Evolutionary conservation across 768 basidiomycete species (phyloP).

Genomic region (Amylocystis lapponica): DNA sequence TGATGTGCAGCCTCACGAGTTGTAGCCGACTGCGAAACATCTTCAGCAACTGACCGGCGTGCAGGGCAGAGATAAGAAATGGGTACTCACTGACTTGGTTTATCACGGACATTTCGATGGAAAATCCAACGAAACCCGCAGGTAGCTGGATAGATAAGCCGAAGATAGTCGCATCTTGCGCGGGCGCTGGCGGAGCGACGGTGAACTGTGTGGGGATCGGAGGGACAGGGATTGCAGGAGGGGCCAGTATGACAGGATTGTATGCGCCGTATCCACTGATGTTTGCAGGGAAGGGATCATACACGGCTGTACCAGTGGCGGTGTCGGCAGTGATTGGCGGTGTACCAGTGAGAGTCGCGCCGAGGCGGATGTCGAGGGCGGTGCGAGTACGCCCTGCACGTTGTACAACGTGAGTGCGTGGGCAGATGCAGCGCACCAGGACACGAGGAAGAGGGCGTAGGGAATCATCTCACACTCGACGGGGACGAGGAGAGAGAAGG

Average conservation of each 20-base stretch:
- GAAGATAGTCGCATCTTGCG: conserved; percentile 8
- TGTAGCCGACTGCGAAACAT: conserved; percentile 40
- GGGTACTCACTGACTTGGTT: conserved; percentile 54
- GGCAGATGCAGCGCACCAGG: background rate
- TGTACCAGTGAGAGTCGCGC: background rate
- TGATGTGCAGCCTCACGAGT: conserved; percentile 32
- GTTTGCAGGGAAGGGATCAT: background rate
- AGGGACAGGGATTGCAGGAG: conserved; percentile 24
- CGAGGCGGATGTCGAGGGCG: background rate
- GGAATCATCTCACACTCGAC: no score
- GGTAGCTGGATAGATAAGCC: conserved; percentile 36
- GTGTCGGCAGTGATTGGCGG: background rate
- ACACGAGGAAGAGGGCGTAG: background rate
- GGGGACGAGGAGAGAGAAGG: no score
- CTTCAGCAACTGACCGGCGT: background rate
- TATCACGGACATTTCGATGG: conserved; percentile 69
- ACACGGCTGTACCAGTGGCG: conserved; percentile 2
- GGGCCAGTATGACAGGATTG: conserved; percentile 2
- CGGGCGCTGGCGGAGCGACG: conserved; percentile 8
- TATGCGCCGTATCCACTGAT: conserved; percentile 1
- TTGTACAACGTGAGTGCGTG: conserved; percentile 20
- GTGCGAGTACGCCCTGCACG: conserved; percentile 17
- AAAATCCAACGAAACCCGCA: conserved; percentile 70
- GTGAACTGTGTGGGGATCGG: conserved; percentile 17
- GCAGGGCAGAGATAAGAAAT: background rate